These are phyloP conservation scores for Capronia americana DNA, from an alignment of 2,329 filamentous ascomycete genomes.

Conservation along the genomic window DNA sequence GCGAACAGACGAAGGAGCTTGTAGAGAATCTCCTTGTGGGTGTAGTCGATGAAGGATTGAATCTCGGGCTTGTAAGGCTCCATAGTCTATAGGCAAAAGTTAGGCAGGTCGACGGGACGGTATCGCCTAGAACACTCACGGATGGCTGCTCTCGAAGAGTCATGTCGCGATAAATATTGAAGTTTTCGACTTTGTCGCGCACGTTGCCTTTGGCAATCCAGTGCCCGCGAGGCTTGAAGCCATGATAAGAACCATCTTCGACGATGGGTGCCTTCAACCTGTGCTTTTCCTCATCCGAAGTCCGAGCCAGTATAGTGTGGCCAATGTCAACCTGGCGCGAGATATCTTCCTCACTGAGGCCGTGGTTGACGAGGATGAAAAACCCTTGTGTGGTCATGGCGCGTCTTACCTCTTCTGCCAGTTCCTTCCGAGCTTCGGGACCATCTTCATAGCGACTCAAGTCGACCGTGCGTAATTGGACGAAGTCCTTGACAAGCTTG, in stretches of 20 bases:
- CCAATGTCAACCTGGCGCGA: slow-evolving; percentile 67
- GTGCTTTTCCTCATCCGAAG: slow-evolving; percentile 64
- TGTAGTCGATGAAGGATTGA: slow-evolving; percentile 57
- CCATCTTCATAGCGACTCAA: slow-evolving; percentile 21
- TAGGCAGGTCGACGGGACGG: neutral
- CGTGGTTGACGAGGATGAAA: slow-evolving; percentile 70
- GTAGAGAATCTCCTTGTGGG: slow-evolving; percentile 25
- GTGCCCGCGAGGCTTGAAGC: slow-evolving; percentile 59
- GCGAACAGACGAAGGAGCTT: slow-evolving; percentile 65
- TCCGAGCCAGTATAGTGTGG: slow-evolving; percentile 63
- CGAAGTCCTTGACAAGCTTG: slow-evolving; percentile 19
- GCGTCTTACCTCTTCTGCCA: slow-evolving; percentile 18
- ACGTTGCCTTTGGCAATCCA: slow-evolving; percentile 14
- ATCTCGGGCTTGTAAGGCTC: slow-evolving; percentile 61
- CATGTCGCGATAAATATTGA: slow-evolving; percentile 26
- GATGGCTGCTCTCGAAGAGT: slow-evolving; percentile 15
- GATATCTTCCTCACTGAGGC: slow-evolving; percentile 65
- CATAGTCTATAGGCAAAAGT: slow-evolving; percentile 1
- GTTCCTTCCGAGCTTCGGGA: slow-evolving; percentile 8
- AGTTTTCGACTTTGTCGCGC: slow-evolving; percentile 23
- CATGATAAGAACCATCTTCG: slow-evolving; percentile 63
- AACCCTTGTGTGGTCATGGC: slow-evolving; percentile 49
- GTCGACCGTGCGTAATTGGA: slow-evolving; percentile 11
- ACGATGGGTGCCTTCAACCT: slow-evolving; percentile 55
- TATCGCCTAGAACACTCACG: neutral